Base-by-base conservation (phyloP, 768 basidiomycete genomes). In the Auricularia sp. region DNA sequence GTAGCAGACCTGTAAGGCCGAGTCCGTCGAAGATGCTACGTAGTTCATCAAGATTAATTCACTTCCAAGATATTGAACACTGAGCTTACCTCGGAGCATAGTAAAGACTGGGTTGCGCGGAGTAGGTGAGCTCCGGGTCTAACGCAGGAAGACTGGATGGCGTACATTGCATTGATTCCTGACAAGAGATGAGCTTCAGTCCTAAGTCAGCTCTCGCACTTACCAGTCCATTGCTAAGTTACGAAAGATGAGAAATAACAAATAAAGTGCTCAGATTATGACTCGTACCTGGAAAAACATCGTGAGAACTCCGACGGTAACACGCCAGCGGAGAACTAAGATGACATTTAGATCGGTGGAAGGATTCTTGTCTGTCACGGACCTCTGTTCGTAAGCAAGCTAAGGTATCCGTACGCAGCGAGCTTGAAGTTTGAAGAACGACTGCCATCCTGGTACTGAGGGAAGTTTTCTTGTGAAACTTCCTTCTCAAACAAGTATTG, bases 401-500 rank as follows among this genome's bases (percentile, higher is more conserved):
- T 86, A 63, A 82, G 68, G 71, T 90, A 92, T 61, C 80, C 81
- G 64, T 79, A 51, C 47, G 47, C 47, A 6, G 18, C 85, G 61
- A 89, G 83, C 71, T 83, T 84, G 75, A 87, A 83, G 67, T 80
- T 79, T 2, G 85, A 88, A 39, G 45, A 65, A 66, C 76, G 82
- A 2, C 80, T 77, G 8, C 84, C 86, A 73, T 87, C 86, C 71
- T 89, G 88, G 64, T 79, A 83, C 61, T 84, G 76, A 2, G 88
- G 88, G 77, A 82, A 87, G 64, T 80, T 80, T 21, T 77, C 68
- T 47, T 77, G 80, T 2, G 79, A 79, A 0, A 80, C 83, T 74
- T 89, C 87, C 70, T 84, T 81, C 72, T 92, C 90, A 66, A 89
- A 88, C 21, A 91, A 71, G 68, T 87, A 80, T 67, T 91, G 85